Base-by-base conservation (phyloP, 352 stramenopile genomes). In the Peronospora belbahrii region DNA sequence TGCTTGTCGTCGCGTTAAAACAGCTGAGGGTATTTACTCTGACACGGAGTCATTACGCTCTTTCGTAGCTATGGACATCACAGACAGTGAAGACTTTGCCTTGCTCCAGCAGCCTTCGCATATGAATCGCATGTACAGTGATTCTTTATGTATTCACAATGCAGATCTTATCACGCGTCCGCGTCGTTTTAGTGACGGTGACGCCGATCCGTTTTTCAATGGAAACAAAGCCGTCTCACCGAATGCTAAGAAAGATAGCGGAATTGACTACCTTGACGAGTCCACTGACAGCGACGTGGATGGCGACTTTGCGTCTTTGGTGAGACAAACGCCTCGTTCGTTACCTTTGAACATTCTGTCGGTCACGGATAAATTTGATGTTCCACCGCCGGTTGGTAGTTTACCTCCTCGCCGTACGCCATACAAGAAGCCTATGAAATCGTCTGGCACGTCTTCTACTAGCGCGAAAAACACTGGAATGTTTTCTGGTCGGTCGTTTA, bases 101-200 rank as follows among this genome's bases (percentile, higher is more conserved):
- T 42, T 62, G 8, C 56, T 83, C 11, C 64, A 73, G 28, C 74
- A 84, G 51, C 71, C 77, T 20, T 70, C 62, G 44, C 65, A 73
- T 11, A 67, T 85, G 44, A 82, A 65, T 20, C 61, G 76, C 37
- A 85, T 88, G 76, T 83, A 88, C 60, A 85, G 71, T 39, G 69
- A 84, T 55, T 82, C 70, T 15, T 70, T 67, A 39, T 83, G 70
- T 42, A 47, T 71, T 19, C 32, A 41, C 10, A 62, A 62, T 43
- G 42, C 24, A 6, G 68, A 79, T 28, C 36, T 63, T 10, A 62
- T 73, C 42, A 23, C 42, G 18, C 78, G 81, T n/a, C 69, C 65
- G 2, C 78, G 81, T 17, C 68, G 81, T 39, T 90, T 89, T 62
- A 89, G 76, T 31, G 81, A 93, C 47, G 83, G 78, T 48, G 81